Base-by-base conservation (phyloP, 352 stramenopile genomes). In the Phytophthora uliginosa region DNA sequence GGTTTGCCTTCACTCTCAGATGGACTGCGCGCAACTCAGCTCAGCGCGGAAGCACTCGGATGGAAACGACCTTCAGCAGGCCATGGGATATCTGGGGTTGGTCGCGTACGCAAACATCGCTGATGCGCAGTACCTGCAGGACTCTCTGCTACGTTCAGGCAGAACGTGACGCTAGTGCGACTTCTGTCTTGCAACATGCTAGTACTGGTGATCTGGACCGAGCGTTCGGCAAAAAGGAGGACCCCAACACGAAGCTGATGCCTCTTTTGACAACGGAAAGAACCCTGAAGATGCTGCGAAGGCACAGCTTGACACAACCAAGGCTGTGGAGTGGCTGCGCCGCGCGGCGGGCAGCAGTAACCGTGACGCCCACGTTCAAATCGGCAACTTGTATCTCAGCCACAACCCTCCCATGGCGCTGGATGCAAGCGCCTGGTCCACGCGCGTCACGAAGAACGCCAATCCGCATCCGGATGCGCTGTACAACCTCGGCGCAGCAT, bases 401-500 rank as follows among this genome's bases (percentile, higher is more conserved):
- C 86, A 96, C 38, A 85, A 95, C 51, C 88, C 90, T 12, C 90
- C 90, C 31, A 83, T 96, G 40, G 84, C 86, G 17, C 73, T 83
- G 50, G 78, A 89, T 45, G 90, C 88, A 12, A 89, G 83, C 33
- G 78, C 85, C 50, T 96, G 90, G 90, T 96, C 93, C 72, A 84
- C 82, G 20, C 80, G 79, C 40, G 81, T 93, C 50, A 83, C 79
- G 9, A 81, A 81, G 62, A 63, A 86, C 52, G 50, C 80, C 31
- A 81, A 82, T 17, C 86, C 89, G 51, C 86, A 95, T 69, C 81
- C 88, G 1, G 90, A 97, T 66, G 90, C 90, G 40, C 74, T 95
- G 15, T 95, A 95, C 73, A 95, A 95, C 73, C 84, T 97, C 38
- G 90, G 91, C 91, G 10, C 90, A 95, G 70, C 94, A 93, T 68